A percentile compares a stretch with the other conserved stretches of the same genome.
Evolutionary conservation across 225 moss, liverwort and hornwort species (phyloP).

Genomic region (Pseudoscleropodium purum): DNA sequence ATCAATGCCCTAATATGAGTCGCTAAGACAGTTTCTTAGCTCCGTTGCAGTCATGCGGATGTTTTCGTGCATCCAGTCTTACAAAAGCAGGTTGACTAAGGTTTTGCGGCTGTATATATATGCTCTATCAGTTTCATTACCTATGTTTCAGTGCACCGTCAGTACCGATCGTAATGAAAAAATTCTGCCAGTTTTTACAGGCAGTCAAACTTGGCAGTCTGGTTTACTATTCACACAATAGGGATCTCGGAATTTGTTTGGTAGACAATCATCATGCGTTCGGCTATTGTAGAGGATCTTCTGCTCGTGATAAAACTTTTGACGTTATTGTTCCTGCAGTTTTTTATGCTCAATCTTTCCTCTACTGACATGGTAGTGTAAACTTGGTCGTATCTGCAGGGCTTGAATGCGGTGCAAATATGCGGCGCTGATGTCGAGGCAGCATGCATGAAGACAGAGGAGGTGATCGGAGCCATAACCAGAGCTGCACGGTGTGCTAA

Average conservation of each 20-base stretch:
- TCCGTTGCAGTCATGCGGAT: background rate
- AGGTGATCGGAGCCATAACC: conserved; percentile 19
- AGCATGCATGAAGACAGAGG: conserved; percentile 41
- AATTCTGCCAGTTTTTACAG: background rate
- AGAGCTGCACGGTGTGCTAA: conserved; percentile 27
- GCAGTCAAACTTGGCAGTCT: background rate
- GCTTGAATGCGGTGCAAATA: background rate
- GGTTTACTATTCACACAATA: background rate
- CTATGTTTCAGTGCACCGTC: background rate
- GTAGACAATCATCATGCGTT: background rate
- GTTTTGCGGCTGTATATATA: background rate
- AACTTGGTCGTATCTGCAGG: background rate
- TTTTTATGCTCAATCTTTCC: background rate
- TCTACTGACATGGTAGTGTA: background rate
- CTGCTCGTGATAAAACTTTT: background rate
- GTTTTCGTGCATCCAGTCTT: background rate
- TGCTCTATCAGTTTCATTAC: background rate
- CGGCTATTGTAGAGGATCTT: background rate
- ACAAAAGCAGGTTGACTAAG: background rate
- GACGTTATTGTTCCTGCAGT: background rate
- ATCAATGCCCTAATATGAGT: background rate
- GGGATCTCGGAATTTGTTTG: background rate
- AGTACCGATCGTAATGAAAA: background rate
- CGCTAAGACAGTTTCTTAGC: background rate
- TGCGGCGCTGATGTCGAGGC: conserved; percentile 30